These are phyloP conservation scores for Neoboletus magnificus DNA, from an alignment of 768 basidiomycete genomes.

Conservation along the genomic window DNA sequence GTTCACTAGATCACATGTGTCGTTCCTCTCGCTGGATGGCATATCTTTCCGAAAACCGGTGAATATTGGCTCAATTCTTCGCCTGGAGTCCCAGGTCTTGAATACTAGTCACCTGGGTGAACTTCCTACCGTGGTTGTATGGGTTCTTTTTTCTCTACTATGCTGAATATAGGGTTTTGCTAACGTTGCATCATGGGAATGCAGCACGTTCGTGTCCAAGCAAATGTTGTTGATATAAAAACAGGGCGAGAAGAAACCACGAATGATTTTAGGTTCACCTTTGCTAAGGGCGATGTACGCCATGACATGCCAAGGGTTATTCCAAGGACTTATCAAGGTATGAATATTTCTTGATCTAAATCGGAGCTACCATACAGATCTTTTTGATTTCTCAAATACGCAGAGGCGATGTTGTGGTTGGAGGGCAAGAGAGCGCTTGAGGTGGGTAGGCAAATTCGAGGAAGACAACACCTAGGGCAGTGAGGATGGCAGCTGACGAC, in stretches of 20 bases:
- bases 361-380: background rate
- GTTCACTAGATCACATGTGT: conserved; percentile 63
- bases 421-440: conserved; percentile 74
- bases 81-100: conserved; percentile 66
- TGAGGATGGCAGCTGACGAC: background rate
- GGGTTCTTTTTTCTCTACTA: conserved; percentile 15
- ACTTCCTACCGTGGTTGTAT: conserved; percentile 53
- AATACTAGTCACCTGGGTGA: conserved; percentile 41
- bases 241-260: conserved; percentile 65
- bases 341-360: background rate
- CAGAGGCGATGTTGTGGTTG: conserved; percentile 84
- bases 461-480: conserved; percentile 21
- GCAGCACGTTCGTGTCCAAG: conserved; percentile 70
- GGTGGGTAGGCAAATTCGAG: conserved; percentile 63
- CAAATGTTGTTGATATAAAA: conserved; percentile 65
- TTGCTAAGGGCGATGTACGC: conserved; percentile 46
- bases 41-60: conserved; percentile 80
- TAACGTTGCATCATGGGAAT: background rate
- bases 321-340: conserved; percentile 69
- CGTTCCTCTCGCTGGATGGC: conserved; percentile 74
- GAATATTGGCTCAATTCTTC: conserved; percentile 78
- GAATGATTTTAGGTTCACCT: conserved; percentile 77
- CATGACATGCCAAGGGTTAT: conserved; percentile 46
- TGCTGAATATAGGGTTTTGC: background rate
- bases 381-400: conserved; percentile 11